Evolutionary conservation across 306 rosid species (phyloP).

Genomic region (Trifolium dubium): DNA sequence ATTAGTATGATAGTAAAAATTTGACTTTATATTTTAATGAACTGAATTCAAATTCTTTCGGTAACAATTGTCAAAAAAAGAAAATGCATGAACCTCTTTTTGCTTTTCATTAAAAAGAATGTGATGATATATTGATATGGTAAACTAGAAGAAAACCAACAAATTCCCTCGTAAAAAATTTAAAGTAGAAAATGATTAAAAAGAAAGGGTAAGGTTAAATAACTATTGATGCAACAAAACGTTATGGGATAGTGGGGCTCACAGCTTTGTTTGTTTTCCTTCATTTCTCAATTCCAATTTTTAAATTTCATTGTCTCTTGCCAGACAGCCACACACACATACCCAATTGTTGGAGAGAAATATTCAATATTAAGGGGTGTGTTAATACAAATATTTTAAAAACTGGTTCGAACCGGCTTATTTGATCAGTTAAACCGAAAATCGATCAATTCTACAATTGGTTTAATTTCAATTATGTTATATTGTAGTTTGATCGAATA

Average conservation of each 20-base stretch:
- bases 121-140: constrained; percentile 28
- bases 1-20: no score
- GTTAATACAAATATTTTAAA: not conserved
- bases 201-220: constrained; percentile 51
- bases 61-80: no score
- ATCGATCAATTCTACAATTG: no score
- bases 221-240: constrained; percentile 66
- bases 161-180: constrained; percentile 41
- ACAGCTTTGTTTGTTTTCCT: constrained; percentile 57
- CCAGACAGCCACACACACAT: constrained; percentile 83
- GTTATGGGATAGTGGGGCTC: constrained; percentile 70
- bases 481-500: not conserved
- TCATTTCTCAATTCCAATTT: constrained; percentile 58
- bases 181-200: constrained; percentile 61
- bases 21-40: no score
- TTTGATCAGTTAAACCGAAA: not conserved
- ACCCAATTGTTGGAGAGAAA: constrained; percentile 76
- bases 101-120: constrained; percentile 39
- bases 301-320: constrained; percentile 71
- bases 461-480: not conserved
- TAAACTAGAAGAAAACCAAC: constrained; percentile 48
- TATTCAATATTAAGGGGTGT: constrained; percentile 44
- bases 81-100: constrained; percentile 27
- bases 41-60: no score
- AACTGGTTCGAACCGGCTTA: no score